These are phyloP conservation scores for Chalciporus sphaerocephalus DNA, from an alignment of 768 basidiomycete genomes.

Conservation along the genomic window DNA sequence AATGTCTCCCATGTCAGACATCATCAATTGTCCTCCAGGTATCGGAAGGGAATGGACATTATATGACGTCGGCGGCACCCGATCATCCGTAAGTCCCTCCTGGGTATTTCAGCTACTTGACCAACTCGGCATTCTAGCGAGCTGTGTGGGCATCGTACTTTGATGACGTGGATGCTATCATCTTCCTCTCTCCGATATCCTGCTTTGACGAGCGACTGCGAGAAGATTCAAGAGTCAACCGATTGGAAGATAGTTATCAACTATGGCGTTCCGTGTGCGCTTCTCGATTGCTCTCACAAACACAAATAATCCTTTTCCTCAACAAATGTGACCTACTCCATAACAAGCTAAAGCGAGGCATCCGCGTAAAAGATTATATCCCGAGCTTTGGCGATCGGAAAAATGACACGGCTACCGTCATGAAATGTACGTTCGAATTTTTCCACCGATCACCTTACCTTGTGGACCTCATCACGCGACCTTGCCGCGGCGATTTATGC, in stretches of 20 bases:
- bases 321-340: constrained; percentile 73
- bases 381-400: constrained; percentile 70
- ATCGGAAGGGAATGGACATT: constrained; percentile 71
- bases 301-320: constrained; percentile 51
- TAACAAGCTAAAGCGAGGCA: constrained; percentile 65
- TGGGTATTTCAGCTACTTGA: constrained; percentile 2
- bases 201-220: constrained; percentile 78
- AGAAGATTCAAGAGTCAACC: constrained; percentile 66
- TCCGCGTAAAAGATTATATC: constrained; percentile 62
- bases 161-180: constrained; percentile 78
- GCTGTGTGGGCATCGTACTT: constrained; percentile 79
- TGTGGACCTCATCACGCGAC: constrained; percentile 11
- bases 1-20: not conserved
- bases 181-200: constrained; percentile 71
- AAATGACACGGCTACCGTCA: constrained; percentile 66
- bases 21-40: constrained; percentile 33
- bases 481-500: not conserved
- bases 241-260: constrained; percentile 71
- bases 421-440: constrained; percentile 51
- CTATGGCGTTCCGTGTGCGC: constrained; percentile 74
- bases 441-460: not conserved
- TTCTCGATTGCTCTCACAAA: constrained; percentile 57
- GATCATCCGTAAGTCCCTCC: constrained; percentile 48
- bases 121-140: constrained; percentile 40
- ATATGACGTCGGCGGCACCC: constrained; percentile 78